Base-by-base conservation (phyloP, 2,329 filamentous ascomycete species). In the Xylaria sp. region DNA sequence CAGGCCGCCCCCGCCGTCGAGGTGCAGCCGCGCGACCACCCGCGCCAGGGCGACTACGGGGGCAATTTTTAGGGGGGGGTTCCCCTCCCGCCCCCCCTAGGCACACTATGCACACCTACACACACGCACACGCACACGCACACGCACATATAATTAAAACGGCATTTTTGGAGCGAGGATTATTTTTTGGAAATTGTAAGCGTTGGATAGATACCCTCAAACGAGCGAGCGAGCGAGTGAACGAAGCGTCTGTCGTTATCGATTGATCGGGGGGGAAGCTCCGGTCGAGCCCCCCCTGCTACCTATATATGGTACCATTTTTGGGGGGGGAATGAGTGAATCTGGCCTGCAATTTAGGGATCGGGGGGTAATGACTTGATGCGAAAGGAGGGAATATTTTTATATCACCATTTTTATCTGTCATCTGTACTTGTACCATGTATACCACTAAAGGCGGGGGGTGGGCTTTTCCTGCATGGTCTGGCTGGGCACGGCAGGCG, bases 1-100 rank as follows among this genome's bases (percentile, higher is more conserved):
- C 62, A 65, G 44, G 48, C 48, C 7, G 63, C 52, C 19, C 63
- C 63, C 8, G 53, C 54, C 17, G 50, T 51, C 38, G 45, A 62
- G 39, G 47, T 66, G 18, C 62, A 66, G 39, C 50, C 46, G 21
- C 51, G 18, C 2, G 38, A 59, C 16, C 38, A 42, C n/a, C n/a
- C n/a, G 22, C 55, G 55, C 7, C 38, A 48, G 19, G 44, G 44
- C 2, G 43, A 56, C 7, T 34, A 34, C 29, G 19, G 13, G 6
- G 49, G 51, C 29, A 59, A 56, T 24, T 42, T 61, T 8, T 61
- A 59, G 44, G 42, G 17, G n/a, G n/a, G n/a, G n/a, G n/a, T n/a
- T n/a, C n/a, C n/a, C n/a, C n/a, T n/a, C n/a, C n/a, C n/a, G n/a
- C n/a, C n/a, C n/a, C n/a, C n/a, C n/a, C n/a, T n/a, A n/a, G n/a